A percentile compares a stretch with the other conserved stretches of the same genome.
Conservation (phyloP, 306 rosid genomes). For the Arachis stenosperma region DNA sequence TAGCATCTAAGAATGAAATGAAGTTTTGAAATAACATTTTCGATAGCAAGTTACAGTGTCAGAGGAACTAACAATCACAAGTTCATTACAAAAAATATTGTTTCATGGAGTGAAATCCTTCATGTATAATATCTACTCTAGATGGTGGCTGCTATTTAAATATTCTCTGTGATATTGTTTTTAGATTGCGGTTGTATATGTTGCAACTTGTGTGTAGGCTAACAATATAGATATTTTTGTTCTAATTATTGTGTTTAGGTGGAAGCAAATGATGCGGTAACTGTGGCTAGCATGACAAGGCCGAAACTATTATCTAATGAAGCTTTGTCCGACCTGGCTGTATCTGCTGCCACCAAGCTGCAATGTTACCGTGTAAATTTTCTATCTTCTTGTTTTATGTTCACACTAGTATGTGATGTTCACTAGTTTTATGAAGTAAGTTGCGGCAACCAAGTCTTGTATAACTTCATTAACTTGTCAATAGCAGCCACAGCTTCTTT, state of each 20-base stretch:
- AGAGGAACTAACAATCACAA: conserved; percentile 12
- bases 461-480: not conserved
- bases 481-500: conserved; percentile 7
- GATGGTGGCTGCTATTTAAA: conserved; percentile 1
- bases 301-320: conserved; percentile 83
- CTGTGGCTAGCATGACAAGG: conserved; percentile 86
- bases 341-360: conserved; percentile 87
- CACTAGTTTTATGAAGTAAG: conserved; percentile 9
- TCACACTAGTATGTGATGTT: not conserved
- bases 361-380: conserved; percentile 77
- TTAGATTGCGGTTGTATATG: not conserved
- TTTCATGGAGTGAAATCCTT: not conserved
- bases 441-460: conserved; percentile 21
- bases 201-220: conserved; percentile 27
- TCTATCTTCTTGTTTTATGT: conserved; percentile 11
- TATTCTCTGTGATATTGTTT: conserved; percentile 11
- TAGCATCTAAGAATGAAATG: conserved; percentile 16
- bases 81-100: conserved; percentile 6
- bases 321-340: conserved; percentile 81
- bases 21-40: conserved; percentile 11
- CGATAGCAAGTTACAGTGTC: conserved; percentile 24
- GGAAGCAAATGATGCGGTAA: conserved; percentile 89
- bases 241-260: conserved; percentile 56
- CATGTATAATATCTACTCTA: not conserved
- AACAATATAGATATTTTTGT: conserved; percentile 19